Conservation (phyloP, 1,139 yeast species). For the Candida sanyaensis region DNA sequence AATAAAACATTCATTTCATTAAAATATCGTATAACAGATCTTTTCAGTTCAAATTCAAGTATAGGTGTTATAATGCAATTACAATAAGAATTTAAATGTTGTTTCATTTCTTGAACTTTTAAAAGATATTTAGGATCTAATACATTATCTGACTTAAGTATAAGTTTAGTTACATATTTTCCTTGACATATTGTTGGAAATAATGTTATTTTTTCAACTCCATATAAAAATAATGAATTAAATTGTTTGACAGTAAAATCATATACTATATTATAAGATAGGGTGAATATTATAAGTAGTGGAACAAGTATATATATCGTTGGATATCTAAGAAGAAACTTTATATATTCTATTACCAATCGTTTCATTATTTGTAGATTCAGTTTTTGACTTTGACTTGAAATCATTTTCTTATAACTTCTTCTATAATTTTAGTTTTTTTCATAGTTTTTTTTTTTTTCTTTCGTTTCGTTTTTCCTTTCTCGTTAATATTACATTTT, state of each 20-base stretch:
- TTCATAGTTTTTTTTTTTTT: too few species aligned
- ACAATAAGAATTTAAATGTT: slow-evolving; percentile 1
- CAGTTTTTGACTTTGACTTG: neutral
- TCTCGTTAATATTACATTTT: too few species aligned
- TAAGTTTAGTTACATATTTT: neutral
- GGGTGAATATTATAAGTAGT: slow-evolving; percentile 45
- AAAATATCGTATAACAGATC: slow-evolving; percentile 23
- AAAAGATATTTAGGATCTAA: slow-evolving; percentile 7
- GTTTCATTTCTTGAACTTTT: slow-evolving; percentile 5
- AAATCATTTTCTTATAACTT: neutral
- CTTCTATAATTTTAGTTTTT: too few species aligned
- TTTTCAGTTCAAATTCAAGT: slow-evolving; percentile 11
- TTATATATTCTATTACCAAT: slow-evolving; percentile 4
- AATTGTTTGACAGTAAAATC: slow-evolving; percentile 21
- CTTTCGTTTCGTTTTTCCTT: too few species aligned
- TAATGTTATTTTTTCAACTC: slow-evolving; percentile 2
- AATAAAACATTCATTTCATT: slow-evolving; percentile 24
- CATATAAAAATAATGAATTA: slow-evolving; percentile 6
- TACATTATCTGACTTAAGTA: slow-evolving; percentile 4
- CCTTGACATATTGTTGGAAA: neutral
- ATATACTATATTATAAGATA: slow-evolving; percentile 43
- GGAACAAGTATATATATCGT: slow-evolving; percentile 51
- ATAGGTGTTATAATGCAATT: slow-evolving; percentile 7
- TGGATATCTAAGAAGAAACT: slow-evolving; percentile 24
- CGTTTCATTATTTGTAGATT: slow-evolving; percentile 2